Base-by-base conservation (phyloP, 495 filamentous ascomycete genomes). In the Filosporella fistucella region DNA sequence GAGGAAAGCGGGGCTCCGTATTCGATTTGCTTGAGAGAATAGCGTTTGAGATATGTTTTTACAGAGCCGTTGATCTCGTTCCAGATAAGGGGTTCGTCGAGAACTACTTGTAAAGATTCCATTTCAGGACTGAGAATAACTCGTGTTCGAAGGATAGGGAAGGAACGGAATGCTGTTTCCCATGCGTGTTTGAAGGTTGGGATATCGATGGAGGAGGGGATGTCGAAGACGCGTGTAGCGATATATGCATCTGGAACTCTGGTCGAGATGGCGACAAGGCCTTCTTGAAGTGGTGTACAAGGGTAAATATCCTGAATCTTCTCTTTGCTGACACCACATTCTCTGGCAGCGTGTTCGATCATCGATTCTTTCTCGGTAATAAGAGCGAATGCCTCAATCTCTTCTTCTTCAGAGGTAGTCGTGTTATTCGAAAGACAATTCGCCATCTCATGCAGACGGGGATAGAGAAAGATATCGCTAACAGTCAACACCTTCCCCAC, bases 281-380 rank as follows among this genome's bases (percentile, higher is more conserved):
- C 39, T 28, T 42, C 28, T 16, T 35, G 37, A 40, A 40, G 21
- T 3, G 37, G 37, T 4, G 37, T 40, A 40, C 37, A 86, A 4
- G 84, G 82, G 47, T 86, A 88, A 0, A 81, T 60, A 58, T 88
- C 80, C 29, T 77, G 70, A 16, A 85, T 68, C 21, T 69, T 69
- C 3, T 68, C 69, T 20, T 5, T 14, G 1, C 24, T 9, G 10
- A 16, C 8, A n/a, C 9, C 16, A 9, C 37, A 26, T 35, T 10
- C 37, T 20, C 13, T 6, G 34, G 17, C 11, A 9, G 29, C 7
- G 13, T 39, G n/a, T 29, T 37, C 23, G 8, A 6, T 35, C 13
- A 35, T 4, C n/a, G n/a, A n/a, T n/a, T n/a, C n/a, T n/a, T n/a
- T n/a, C n/a, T n/a, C n/a, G 13, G n/a, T 35, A 5, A 35, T 12